Percentiles rank a stretch among this genome's conserved stretches.
Conservation (phyloP, 2,329 filamentous ascomycete genomes). For the Pseudogymnoascus sp. region DNA sequence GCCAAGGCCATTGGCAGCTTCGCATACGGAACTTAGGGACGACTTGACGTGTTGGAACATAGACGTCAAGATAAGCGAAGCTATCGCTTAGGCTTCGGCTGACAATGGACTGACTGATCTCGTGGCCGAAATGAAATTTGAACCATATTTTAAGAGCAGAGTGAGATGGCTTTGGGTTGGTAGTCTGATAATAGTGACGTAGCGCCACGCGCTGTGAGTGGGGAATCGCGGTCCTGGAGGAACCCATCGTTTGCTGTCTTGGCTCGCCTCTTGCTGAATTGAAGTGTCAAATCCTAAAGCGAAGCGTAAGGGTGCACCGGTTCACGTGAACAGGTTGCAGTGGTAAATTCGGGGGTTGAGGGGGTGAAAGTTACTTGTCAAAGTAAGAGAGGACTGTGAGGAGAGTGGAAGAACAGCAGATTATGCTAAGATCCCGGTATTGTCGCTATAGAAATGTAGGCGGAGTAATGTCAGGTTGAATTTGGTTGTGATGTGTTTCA, state of each 20-base stretch:
- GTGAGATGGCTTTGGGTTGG: conserved; percentile 15
- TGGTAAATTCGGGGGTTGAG: not conserved
- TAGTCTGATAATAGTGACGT: conserved; percentile 15
- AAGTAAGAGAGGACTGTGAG: not conserved
- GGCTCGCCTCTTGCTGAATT: conserved; percentile 13
- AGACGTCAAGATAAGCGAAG: conserved; percentile 15
- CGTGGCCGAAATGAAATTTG: conserved; percentile 15
- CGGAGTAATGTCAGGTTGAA: not conserved
- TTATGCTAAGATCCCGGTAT: not conserved
- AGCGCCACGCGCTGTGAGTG: conserved; percentile 15
- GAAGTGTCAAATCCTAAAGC: conserved; percentile 1
- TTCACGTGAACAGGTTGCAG: not conserved
- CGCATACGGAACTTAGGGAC: conserved; percentile 13
- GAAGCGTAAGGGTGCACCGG: not conserved
- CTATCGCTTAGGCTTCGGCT: conserved; percentile 16
- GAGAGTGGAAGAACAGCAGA: not conserved
- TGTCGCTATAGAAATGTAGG: not conserved
- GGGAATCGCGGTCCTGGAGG: conserved; percentile 13
- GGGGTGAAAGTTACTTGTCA: not conserved
- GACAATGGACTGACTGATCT: conserved; percentile 17
- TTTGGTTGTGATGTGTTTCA: too few relatives aligned
- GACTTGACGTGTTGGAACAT: not conserved
- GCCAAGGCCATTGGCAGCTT: conserved; percentile 16
- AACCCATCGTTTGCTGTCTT: conserved; percentile 13
- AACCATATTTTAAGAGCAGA: conserved; percentile 15